Evolutionary conservation across 805 yeast genomes (phyloP).

Genomic region (Ogataea methylovora): DNA sequence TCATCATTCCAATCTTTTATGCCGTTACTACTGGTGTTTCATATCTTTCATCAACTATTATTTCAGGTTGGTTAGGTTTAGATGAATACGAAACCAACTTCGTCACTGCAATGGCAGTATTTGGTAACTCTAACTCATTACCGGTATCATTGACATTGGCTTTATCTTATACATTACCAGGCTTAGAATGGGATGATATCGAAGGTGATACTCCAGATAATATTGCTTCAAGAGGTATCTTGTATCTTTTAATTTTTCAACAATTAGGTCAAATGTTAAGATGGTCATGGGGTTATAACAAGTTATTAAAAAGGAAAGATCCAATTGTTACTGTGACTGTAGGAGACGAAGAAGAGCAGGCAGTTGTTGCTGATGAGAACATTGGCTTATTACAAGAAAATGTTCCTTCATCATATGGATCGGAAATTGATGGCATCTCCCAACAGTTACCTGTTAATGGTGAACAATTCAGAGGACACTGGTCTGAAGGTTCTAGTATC

Average conservation of each 20-base stretch:
- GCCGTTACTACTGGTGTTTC: slow-evolving; percentile 80
- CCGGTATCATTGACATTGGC: slow-evolving; percentile 89
- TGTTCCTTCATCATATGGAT: neutral
- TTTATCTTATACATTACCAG: slow-evolving; percentile 67
- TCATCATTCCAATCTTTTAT: slow-evolving; percentile 78
- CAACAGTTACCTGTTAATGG: neutral
- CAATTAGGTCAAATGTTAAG: slow-evolving; percentile 77
- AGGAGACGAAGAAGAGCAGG: neutral
- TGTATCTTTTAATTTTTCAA: slow-evolving; percentile 68
- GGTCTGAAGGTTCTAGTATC: neutral
- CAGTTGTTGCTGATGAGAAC: neutral
- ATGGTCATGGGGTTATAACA: slow-evolving; percentile 87
- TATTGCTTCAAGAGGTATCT: slow-evolving; percentile 71
- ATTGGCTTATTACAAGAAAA: neutral
- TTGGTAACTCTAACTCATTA: slow-evolving; percentile 90
- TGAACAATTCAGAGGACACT: neutral
- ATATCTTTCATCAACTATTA: slow-evolving; percentile 48
- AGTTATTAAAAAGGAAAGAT: slow-evolving; percentile 47
- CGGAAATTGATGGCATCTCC: neutral
- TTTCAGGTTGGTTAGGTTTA: slow-evolving; percentile 46
- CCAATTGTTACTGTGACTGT: neutral
- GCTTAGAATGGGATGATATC: slow-evolving; percentile 67
- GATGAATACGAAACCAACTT: slow-evolving; percentile 78
- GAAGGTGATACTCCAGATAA: slow-evolving; percentile 59
- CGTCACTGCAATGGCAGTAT: slow-evolving; percentile 94